Evolutionary conservation across 2,329 filamentous ascomycete genomes (phyloP), one percentile per base, ranked within the genome.

Genomic region (Metarhizium rileyi): DNA sequence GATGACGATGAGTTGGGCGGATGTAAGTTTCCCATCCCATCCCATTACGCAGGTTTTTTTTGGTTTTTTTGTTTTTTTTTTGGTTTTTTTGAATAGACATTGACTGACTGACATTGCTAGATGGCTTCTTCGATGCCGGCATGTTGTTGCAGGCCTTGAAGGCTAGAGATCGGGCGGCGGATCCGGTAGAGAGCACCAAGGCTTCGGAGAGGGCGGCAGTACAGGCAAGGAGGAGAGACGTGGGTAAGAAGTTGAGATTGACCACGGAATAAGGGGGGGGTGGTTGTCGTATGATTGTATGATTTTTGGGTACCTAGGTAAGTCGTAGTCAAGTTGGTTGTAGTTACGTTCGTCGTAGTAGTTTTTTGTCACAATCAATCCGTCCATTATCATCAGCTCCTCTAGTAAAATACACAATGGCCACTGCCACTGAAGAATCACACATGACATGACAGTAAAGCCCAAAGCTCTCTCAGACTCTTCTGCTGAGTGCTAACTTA

Each of bases 71-170:
- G n/a, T n/a, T n/a, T 42, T 7, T 42, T 27, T 49, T 49, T 36
- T 47, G 46, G 30, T 47, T 42, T 50, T 10, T 45, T 27, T 47
- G n/a, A n/a, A n/a, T n/a, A n/a, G 42, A 3, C 33, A 3, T 23
- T 35, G 25, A 10, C 2, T 40, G 8, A 59, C 69, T 66, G 59
- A 66, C 52, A 36, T 56, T 53, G 26, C n/a, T 63, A 95, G 90
- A 96, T 73, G 91, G 91, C 28, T 96, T 97, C 74, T 97, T 97
- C 69, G 91, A 97, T 64, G 90, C 91, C 1, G 91, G 91, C 14
- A 95, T 96, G 89, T 78, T 96, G 5, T 75, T 93, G 23, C 87
- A 94, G 65, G 89, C 90, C 1, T 80, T 95, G 51, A 90, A 90
- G 63, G 84, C 84, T 2, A 78, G 84, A 46, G 76, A 77, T 16